Base-by-base conservation (phyloP, 805 yeast genomes). In the Metschnikowia bowlesiae region DNA sequence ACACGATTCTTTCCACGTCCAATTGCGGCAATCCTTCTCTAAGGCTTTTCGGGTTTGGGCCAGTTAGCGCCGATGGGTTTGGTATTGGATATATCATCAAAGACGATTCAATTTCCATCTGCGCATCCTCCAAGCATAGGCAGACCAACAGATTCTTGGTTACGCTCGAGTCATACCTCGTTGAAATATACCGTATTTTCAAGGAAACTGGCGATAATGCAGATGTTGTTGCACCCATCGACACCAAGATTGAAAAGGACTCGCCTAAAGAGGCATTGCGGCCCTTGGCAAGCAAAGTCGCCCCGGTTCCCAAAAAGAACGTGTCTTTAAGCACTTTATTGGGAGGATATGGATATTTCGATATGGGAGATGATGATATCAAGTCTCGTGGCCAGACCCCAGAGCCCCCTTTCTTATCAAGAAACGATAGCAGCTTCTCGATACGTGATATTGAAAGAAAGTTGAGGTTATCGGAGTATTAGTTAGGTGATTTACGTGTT, bases 1-100 rank as follows among this genome's bases (percentile, higher is more conserved):
- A 84, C 57, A 85, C 92, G 5, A 78, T 89, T 18, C 71, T 90
- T 28, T 73, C 73, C 48, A 65, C 68, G 31, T 81, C 84, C 3
- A 81, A 81, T 60, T 81, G 85, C 63, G 85, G 85, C 28, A 81
- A 81, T 56, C 84, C 84, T 2, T 78, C 84, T 0, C 66, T 81
- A 48, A 69, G 81, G 52, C 68, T 78, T 51, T 81, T 81, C 63
- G 85, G 85, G 1, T 79, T 81, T 48, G 82, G 84, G 2, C 85
- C 85, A 0, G 81, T 81, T 3, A 71, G 79, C 42, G 76, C 83
- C 32, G 71, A 75, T 39, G 85, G 85, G 5, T 81, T 79, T 64
- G 85, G 84, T 8, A 70, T 81, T 39, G 85, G 84, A 2, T 81
- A 72, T 61, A 78, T 73, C 53, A 71, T 75, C 56, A 81, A 75